Conservation (phyloP, 257 asterid species). For the Oldenlandia corymbosa region DNA sequence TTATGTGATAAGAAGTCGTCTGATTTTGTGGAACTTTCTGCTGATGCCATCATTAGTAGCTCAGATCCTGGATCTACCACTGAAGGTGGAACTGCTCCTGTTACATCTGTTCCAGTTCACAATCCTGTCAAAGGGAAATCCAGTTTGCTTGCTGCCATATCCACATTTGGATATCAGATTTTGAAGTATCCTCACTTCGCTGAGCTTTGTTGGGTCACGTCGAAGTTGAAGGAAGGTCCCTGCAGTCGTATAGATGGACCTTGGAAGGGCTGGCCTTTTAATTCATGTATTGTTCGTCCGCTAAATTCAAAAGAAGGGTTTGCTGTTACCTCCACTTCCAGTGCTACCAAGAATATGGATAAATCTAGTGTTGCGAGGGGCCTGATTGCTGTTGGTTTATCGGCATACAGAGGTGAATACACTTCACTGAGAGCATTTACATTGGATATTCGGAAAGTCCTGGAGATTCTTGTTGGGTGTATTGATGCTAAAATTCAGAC, state of each 20-base stretch:
- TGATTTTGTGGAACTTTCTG: conserved; percentile 29
- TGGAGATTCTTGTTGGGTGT: conserved; percentile 58
- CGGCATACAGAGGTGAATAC: conserved; percentile 81
- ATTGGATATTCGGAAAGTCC: conserved; percentile 65
- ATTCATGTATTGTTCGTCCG: conserved; percentile 82
- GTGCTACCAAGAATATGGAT: conserved; percentile 42
- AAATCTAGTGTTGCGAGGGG: conserved; percentile 64
- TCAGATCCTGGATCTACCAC: conserved; percentile 19
- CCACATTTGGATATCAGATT: conserved; percentile 85
- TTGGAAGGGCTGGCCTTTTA: conserved; percentile 97
- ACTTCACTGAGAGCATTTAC: conserved; percentile 62
- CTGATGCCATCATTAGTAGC: conserved; percentile 21
- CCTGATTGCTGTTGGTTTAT: conserved; percentile 83
- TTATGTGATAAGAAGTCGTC: conserved; percentile 27
- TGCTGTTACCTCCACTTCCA: conserved; percentile 35
- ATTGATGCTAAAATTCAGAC: conserved; percentile 67
- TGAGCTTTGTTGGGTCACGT: conserved; percentile 97
- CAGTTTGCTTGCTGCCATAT: conserved; percentile 64
- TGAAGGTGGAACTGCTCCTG: conserved; percentile 24
- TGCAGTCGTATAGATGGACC: conserved; percentile 61
- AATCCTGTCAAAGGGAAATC: conserved; percentile 58
- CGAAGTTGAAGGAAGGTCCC: conserved; percentile 93
- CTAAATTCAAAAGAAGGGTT: conserved; percentile 35
- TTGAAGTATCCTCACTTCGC: conserved; percentile 92
- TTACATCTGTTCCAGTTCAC: conserved; percentile 18